Evolutionary conservation across 768 basidiomycete species (phyloP).

Genomic region (Chiua virens): DNA sequence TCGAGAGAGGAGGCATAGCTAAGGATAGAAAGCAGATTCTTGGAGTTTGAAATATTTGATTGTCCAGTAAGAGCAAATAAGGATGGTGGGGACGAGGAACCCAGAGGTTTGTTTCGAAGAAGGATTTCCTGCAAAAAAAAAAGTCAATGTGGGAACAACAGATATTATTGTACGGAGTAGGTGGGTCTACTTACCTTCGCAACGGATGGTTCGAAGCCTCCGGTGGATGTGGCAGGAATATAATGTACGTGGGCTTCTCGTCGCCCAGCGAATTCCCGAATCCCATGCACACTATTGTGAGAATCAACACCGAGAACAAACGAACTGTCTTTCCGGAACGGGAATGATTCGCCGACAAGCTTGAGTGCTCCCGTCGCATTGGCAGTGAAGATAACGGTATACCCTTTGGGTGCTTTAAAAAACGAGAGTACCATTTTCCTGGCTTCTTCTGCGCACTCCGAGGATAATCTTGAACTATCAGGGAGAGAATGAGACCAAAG

Average conservation of each 20-base stretch:
- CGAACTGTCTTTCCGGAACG: constrained; percentile 55
- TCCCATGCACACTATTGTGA: constrained; percentile 84
- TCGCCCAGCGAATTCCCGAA: constrained; percentile 64
- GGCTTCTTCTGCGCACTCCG: constrained; percentile 66
- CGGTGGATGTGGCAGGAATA: constrained; percentile 59
- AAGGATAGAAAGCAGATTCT: constrained; percentile 64
- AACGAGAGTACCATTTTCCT: constrained; percentile 72
- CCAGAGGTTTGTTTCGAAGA: constrained; percentile 50
- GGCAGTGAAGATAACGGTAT: constrained; percentile 79
- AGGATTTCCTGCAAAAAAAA: constrained; percentile 49
- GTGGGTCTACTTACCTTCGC: constrained; percentile 52
- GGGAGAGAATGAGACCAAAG: not conserved
- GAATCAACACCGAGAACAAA: constrained; percentile 76
- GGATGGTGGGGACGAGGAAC: constrained; percentile 39
- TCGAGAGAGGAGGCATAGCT: constrained; percentile 65
- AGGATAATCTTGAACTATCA: constrained; percentile 66
- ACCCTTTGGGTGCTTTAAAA: constrained; percentile 73
- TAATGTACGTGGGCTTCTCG: constrained; percentile 61
- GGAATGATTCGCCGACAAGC: constrained; percentile 79
- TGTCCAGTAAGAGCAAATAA: constrained; percentile 78
- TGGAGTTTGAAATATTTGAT: constrained; percentile 80
- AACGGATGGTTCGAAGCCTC: constrained; percentile 58
- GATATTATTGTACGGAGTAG: not conserved
- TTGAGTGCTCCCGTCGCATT: constrained; percentile 82
- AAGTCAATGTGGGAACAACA: constrained; percentile 6